phyloP scores from a whole-genome alignment of 805 yeast species.

The Jamesozyma hellenica region DNA sequence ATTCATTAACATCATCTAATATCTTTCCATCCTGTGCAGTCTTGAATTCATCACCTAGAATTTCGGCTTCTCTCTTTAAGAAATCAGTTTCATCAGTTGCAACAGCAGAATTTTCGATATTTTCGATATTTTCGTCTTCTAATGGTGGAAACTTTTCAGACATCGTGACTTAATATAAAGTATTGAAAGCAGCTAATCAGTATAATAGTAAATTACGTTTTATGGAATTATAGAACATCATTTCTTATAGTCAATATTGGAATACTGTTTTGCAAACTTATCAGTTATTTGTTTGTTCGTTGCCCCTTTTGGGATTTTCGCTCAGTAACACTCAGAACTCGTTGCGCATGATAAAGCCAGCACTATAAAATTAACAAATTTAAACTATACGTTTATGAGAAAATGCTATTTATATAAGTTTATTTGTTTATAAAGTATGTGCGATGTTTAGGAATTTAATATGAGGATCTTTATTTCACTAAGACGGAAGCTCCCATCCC shows the following conservation, averaged over 20 bases:
- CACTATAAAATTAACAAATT: too few species aligned
- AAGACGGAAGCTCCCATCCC: conserved; percentile 22
- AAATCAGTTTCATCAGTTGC: conserved; percentile 42
- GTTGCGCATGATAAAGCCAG: too few species aligned
- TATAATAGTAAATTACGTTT: too few species aligned
- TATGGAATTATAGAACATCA: too few species aligned
- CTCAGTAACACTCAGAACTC: background rate
- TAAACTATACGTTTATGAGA: too few species aligned
- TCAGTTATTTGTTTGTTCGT: background rate
- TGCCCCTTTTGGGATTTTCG: background rate
- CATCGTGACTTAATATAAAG: conserved; percentile 34
- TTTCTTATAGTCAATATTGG: too few species aligned
- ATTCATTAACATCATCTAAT: conserved; percentile 42
- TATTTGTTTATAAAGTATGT: too few species aligned
- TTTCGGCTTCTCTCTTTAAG: conserved; percentile 56
- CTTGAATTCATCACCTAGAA: conserved; percentile 61
- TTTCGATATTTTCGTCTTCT: conserved; percentile 32
- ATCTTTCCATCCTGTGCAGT: conserved; percentile 50
- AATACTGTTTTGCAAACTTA: too few species aligned
- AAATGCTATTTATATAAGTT: too few species aligned
- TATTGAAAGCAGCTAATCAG: too few species aligned
- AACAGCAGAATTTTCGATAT: conserved; percentile 27
- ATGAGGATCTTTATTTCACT: conserved; percentile 15
- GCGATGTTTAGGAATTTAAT: too few species aligned
- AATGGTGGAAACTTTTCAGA: conserved; percentile 72